Conservation (phyloP, 148 eudicot species). For the Diospyros kaki region DNA sequence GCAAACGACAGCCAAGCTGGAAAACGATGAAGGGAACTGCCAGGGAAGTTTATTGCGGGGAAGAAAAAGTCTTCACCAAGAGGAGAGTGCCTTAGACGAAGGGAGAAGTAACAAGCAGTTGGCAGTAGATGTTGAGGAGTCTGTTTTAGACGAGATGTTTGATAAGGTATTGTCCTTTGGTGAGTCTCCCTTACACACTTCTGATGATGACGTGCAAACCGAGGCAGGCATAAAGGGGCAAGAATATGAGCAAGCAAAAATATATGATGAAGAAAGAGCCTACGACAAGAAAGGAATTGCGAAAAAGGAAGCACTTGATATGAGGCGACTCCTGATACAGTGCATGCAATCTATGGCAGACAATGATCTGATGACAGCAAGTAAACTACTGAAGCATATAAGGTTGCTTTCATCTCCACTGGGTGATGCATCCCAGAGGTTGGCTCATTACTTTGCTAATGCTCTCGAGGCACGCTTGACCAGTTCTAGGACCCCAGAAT, state of each 20-base stretch:
- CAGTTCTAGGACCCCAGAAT: slow-evolving; percentile 30
- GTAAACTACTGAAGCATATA: slow-evolving; percentile 34
- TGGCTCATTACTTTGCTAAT: slow-evolving; percentile 45
- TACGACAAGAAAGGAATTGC: not conserved
- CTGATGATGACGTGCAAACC: not conserved
- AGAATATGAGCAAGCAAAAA: no score
- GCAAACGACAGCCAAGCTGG: no score
- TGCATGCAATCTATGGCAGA: slow-evolving; percentile 49
- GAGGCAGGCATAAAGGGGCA: slow-evolving; percentile 17
- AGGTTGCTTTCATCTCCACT: slow-evolving; percentile 34
- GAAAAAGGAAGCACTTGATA: slow-evolving; percentile 20
- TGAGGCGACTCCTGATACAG: slow-evolving; percentile 40
- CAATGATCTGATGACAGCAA: slow-evolving; percentile 37
- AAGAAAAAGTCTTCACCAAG: no score
- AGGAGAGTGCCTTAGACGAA: no score
- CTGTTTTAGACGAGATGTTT: slow-evolving; percentile 14
- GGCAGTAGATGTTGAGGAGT: no score
- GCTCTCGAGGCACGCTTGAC: slow-evolving; percentile 50
- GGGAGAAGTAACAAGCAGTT: no score
- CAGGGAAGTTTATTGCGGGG: no score
- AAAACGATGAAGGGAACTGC: no score
- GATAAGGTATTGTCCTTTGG: slow-evolving; percentile 33
- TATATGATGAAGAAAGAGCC: no score
- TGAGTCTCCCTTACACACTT: not conserved
- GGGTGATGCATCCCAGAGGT: slow-evolving; percentile 42